Conservation (phyloP, 148 eudicot species). For the Cornus kousa region DNA sequence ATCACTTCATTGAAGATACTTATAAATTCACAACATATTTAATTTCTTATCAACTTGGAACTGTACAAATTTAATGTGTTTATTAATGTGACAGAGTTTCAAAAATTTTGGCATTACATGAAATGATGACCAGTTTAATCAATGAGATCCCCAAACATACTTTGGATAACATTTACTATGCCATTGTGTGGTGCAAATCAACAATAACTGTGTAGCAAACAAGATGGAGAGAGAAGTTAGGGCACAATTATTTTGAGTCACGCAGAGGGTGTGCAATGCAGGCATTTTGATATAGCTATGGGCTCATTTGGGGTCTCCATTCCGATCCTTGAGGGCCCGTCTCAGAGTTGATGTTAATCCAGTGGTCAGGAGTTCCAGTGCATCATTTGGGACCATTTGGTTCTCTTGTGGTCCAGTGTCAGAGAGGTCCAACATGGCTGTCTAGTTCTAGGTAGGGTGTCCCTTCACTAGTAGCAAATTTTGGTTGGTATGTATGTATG, state of each 20-base stretch:
- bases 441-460: not conserved
- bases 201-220: not conserved
- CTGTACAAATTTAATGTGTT: too few species aligned
- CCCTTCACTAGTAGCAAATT: too few species aligned
- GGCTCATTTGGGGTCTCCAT: not conserved
- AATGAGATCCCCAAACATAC: constrained; percentile 1
- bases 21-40: not conserved
- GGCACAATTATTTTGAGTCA: constrained; percentile 29
- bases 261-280: constrained; percentile 19
- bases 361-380: too few species aligned
- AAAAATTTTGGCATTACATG: constrained; percentile 7
- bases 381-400: too few species aligned
- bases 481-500: too few species aligned
- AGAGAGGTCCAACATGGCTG: not conserved
- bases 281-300: constrained; percentile 5
- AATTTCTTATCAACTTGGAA: too few species aligned
- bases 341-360: constrained; percentile 13
- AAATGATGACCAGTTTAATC: constrained; percentile 3
- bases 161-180: constrained; percentile 12
- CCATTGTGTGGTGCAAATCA: not conserved
- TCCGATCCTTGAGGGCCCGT: constrained; percentile 4
- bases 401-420: too few species aligned
- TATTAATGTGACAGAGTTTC: not conserved
- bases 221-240: not conserved
- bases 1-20: not conserved